Evolutionary conservation across 495 filamentous ascomycete genomes (phyloP).

Genomic region (Poronia punctata): DNA sequence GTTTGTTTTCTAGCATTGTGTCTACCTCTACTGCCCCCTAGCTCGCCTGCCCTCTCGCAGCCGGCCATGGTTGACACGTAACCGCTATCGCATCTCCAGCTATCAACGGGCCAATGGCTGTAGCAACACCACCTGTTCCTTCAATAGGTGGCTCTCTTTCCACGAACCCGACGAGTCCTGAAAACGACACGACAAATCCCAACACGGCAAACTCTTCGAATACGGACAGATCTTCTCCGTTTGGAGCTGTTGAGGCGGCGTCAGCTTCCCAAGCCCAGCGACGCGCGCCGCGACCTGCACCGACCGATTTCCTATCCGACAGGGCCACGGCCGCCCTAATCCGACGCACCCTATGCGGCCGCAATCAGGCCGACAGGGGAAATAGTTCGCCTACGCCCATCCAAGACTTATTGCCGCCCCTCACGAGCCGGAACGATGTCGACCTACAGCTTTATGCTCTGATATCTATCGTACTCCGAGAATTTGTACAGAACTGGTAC

Average conservation of each 20-base stretch:
- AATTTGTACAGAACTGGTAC: constrained; percentile 91
- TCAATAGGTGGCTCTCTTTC: constrained; percentile 16
- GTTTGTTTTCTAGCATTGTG: no score
- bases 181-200: constrained; percentile 1
- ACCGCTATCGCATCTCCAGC: constrained; percentile 5
- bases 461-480: constrained; percentile 77
- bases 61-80: constrained; percentile 6
- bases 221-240: constrained; percentile 12
- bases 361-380: constrained; percentile 40
- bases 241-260: constrained; percentile 18
- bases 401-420: constrained; percentile 76
- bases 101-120: constrained; percentile 18
- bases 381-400: constrained; percentile 39
- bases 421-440: constrained; percentile 88
- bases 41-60: no score
- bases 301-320: constrained; percentile 42
- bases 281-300: constrained; percentile 21
- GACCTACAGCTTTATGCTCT: constrained; percentile 90
- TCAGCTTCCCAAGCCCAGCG: constrained; percentile 18
- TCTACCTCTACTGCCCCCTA: no score
- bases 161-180: constrained; percentile 6
- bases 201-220: neutral
- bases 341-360: constrained; percentile 43
- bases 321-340: constrained; percentile 45
- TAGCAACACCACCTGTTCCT: constrained; percentile 12